Evolutionary conservation across 1,284 basidiomycete genomes (phyloP), one percentile per base, ranked within the genome.

Genomic region (Rhodotorula mucilaginosa): DNA sequence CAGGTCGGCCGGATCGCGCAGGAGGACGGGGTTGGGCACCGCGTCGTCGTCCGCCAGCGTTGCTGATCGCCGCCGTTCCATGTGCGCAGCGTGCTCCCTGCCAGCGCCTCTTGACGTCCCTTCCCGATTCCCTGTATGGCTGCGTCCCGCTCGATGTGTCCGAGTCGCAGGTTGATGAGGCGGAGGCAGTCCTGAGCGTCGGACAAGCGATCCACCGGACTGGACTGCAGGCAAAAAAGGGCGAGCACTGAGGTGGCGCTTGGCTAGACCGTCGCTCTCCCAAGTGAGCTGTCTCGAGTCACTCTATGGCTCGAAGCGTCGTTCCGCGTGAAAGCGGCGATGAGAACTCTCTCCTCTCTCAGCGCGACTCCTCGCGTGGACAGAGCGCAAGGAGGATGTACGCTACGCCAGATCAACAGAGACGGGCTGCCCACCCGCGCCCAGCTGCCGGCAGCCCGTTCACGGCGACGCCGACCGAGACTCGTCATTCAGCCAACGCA

Each of bases 1-100:
- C 47, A 68, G 57, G 31, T 13, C n/a, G n/a, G 19, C 18, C 48
- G 66, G 66, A 26, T 68, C 66, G 26, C 34, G 51, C 31, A 56
- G 62, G 18, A 46, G 5, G 4, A 52, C 21, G 23, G 46, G n/a
- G 26, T 31, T 15, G 26, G 18, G 2, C 60, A 5, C 21, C 15
- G 15, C 51, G 7, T 3, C n/a, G 13, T 44, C 34, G 23, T 13
- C 15, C 51, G 51, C 16, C 15, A n/a, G 21, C 6, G 19, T 26
- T 3, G 19, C 19, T 19, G 34, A 10, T 26, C 26, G 26, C 5
- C 34, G 34, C 34, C 21, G 5, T 23, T 10, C 34, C 49, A 21
- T 15, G 16, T 10, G 34, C 34, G 34, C 34, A 39, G n/a, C 10
- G 26, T 18, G 10, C 47, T 26, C 18, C 34, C 34, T 34, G 34